Evolutionary conservation across 108 stramenopile species (phyloP), one percentile per base, ranked within the genome.

Genomic region (Schizochytrium sp.): DNA sequence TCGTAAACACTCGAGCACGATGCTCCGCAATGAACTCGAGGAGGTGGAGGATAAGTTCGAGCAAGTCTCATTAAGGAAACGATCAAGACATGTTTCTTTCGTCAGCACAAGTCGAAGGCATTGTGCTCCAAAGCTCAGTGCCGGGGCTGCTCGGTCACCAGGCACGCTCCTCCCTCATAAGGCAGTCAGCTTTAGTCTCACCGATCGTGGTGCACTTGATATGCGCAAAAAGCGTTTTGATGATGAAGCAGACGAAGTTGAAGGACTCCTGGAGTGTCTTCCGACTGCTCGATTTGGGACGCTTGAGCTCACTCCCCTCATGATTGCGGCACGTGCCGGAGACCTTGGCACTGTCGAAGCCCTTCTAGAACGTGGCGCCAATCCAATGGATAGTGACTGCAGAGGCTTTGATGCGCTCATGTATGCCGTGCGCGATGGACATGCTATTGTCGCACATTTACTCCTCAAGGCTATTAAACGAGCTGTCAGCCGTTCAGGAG

Each of bases 151-250:
- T 8, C 64, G 76, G 45, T 83, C 76, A n/a, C 53, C 53, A 46
- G 76, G 47, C 5, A 55, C 50, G 50, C 53, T 83, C 28, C 50
- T 17, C 8, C 55, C 76, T n/a, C 50, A 49, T 38, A 83, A 83
- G 76, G 76, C 76, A 55, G 76, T 83, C 3, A 83, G 76, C 76
- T 83, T 83, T 28, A 83, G 76, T 42, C 76, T 83, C 76, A 55
- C 49, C 47, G 76, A 83, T 1, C n/a, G 50, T 17, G 76, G 8
- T 38, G 10, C n/a, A n/a, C 15, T 49, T 2, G 76, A 55, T 1
- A 17, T 55, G 15, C 76, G 53, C 53, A 55, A 83, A 83, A 17
- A 28, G 38, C 76, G 19, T 28, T 40, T 83, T 40, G 50, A 55
- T 49, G 50, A 55, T 53, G 38, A 83, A 38, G 53, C 50, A 17